phyloP scores from a whole-genome alignment of 192 early-diverging fungal species.

The Globomyces pollinis-pini region DNA sequence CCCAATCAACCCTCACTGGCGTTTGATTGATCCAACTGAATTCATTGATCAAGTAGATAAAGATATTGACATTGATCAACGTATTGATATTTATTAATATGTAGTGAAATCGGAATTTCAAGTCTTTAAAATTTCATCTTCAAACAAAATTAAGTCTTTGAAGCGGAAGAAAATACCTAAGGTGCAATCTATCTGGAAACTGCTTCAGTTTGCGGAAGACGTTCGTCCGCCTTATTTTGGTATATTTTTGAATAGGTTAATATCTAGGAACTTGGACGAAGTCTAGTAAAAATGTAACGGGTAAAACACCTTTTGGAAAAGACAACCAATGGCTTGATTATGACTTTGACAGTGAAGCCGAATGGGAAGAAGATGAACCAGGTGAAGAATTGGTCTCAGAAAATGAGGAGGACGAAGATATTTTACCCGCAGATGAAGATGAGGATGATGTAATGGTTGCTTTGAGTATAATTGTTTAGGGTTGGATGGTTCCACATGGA shows the following conservation, averaged over 20 bases:
- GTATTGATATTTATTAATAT: no score
- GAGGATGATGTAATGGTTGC: conserved; percentile 33
- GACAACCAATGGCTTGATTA: conserved; percentile 68
- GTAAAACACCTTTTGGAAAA: conserved; percentile 51
- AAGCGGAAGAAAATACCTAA: no score
- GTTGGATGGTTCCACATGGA: conserved; percentile 78
- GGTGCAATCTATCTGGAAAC: no score
- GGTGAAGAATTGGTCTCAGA: conserved; percentile 79
- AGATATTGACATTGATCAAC: no score
- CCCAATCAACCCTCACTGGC: no score
- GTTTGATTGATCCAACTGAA: no score
- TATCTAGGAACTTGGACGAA: conserved; percentile 80
- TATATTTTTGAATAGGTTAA: conserved; percentile 42
- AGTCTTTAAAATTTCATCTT: no score
- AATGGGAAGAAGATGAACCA: conserved; percentile 86
- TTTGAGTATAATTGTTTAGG: no score
- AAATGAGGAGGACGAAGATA: conserved; percentile 70
- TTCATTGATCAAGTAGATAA: no score
- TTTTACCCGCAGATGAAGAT: conserved; percentile 39
- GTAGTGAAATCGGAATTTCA: no score
- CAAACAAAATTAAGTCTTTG: no score
- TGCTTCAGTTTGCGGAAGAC: conserved; percentile 64
- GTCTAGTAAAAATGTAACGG: conserved; percentile 40
- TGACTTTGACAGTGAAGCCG: conserved; percentile 79
- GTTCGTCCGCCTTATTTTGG: conserved; percentile 70